Evolutionary conservation across 2,329 filamentous ascomycete genomes (phyloP).

Genomic region (Thelonectria discophora): DNA sequence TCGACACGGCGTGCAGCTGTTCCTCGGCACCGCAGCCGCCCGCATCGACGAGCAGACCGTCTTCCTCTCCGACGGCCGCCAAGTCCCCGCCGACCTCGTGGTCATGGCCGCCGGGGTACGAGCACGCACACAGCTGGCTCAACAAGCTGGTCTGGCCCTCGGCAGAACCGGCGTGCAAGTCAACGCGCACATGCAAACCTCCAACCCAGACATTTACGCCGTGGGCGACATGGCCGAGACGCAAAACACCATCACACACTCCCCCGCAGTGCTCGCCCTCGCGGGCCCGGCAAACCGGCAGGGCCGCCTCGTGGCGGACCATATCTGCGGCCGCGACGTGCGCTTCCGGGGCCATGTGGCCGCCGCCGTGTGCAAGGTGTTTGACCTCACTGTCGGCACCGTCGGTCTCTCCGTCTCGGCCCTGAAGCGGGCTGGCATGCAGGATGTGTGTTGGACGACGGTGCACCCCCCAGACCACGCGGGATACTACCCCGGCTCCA

Average conservation of each 20-base stretch:
- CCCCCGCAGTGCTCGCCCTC: conserved; percentile 7
- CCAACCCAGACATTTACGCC: conserved; percentile 19
- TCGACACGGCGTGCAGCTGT: conserved; percentile 12
- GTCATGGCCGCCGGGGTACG: conserved; percentile 17
- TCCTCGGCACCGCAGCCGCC: conserved; percentile 4
- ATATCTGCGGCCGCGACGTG: conserved; percentile 14
- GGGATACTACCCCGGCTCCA: conserved; percentile 15
- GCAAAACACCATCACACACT: neutral
- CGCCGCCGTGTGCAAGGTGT: conserved; percentile 17
- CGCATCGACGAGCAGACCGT: conserved; percentile 1
- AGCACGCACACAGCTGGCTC: conserved; percentile 9
- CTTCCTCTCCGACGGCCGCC: conserved; percentile 3
- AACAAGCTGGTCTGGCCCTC: conserved; percentile 9
- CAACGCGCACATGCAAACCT: conserved; percentile 22
- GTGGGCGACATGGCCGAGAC: conserved; percentile 26
- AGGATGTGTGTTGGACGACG: conserved; percentile 15
- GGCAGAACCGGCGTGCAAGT: conserved; percentile 16
- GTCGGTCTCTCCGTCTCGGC: conserved; percentile 16
- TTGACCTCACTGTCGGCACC: conserved; percentile 12
- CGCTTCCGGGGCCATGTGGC: conserved; percentile 21
- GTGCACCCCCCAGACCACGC: conserved; percentile 22
- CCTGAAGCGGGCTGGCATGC: conserved; percentile 6
- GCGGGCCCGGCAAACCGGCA: conserved; percentile 23
- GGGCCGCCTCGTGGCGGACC: conserved; percentile 20
- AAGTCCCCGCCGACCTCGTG: conserved; percentile 16